Conservation (phyloP, 129 eudicot species). For the Daucus carota region DH1_v3.0 NC_030382.2:53728001-53728500, state of each 20-base stretch:
- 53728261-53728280: conserved; percentile 62
- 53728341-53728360: background rate
- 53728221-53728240: background rate
- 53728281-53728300: conserved; percentile 74
- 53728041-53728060: background rate
- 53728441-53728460: no score
- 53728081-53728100: conserved; percentile 12
- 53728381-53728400: background rate
- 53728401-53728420: no score
- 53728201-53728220: conserved; percentile 14
- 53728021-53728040: background rate
- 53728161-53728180: conserved; percentile 13
- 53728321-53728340: conserved; percentile 70
- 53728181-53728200: conserved; percentile 5
- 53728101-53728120: conserved; percentile 3
- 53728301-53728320: conserved; percentile 67
- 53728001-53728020: background rate
- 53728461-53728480: background rate
- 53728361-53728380: background rate
- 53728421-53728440: no score
- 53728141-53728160: conserved; percentile 8
- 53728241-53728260: conserved; percentile 44
- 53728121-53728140: conserved; percentile 18
- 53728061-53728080: conserved; percentile 3
- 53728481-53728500: background rate